These are phyloP conservation scores for Acanthamoeba rhysodes DNA, from an alignment of 208 protist genomes.

Conservation along the genomic window DNA sequence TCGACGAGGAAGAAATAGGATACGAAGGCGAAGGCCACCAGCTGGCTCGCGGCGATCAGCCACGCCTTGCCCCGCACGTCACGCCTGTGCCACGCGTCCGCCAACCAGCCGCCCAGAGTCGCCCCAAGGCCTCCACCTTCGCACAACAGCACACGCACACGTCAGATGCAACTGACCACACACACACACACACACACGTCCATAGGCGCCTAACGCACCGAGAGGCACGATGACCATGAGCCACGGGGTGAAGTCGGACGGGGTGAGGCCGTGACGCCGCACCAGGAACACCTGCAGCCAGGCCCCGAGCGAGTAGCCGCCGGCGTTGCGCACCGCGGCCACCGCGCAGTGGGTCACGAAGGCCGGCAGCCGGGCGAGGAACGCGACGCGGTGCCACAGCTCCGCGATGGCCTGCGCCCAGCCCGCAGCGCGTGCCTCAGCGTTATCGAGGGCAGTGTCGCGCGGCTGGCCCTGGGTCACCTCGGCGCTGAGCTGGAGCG, in stretches of 20 bases:
- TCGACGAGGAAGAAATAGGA: conserved; percentile 8
- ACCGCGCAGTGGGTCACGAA: background rate
- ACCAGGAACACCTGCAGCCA: conserved; percentile 43
- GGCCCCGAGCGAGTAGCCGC: background rate
- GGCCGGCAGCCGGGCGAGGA: background rate
- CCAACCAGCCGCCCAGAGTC: background rate
- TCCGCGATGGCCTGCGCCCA: background rate
- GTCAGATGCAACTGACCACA: background rate
- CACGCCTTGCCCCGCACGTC: conserved; percentile 16
- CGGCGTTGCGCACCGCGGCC: background rate
- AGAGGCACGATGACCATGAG: conserved; percentile 23
- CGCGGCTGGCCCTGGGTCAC: too few relatives aligned
- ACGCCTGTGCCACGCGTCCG: background rate
- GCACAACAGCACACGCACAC: background rate
- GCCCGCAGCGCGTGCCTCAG: background rate
- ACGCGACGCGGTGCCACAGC: background rate
- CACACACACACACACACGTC: too few relatives aligned
- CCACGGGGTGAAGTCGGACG: background rate
- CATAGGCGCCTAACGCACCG: too few relatives aligned
- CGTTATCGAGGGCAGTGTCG: background rate
- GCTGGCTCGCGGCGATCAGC: conserved; percentile 2
- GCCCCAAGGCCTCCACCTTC: conserved; percentile 1
- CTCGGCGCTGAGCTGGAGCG: too few relatives aligned
- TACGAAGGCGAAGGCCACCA: background rate
- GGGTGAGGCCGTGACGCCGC: background rate